phyloP scores from a whole-genome alignment of 1,284 basidiomycete genomes.

The Rhodotorula sp. region DNA sequence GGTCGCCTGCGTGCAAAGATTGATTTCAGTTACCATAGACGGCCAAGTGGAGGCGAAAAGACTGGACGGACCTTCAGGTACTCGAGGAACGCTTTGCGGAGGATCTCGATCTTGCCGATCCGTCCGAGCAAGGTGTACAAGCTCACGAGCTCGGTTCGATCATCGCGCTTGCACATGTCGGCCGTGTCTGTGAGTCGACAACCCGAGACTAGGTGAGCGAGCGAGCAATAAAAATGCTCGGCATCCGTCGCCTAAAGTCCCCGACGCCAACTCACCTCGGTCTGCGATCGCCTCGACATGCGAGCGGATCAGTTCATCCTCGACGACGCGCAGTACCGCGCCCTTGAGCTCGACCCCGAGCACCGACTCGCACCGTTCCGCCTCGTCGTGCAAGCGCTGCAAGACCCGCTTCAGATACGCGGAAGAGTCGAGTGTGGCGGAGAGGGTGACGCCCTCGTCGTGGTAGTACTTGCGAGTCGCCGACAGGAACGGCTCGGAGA shows the following conservation, averaged over 20 bases:
- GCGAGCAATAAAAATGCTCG: too few species aligned
- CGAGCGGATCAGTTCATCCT: conserved; percentile 37
- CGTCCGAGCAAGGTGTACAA: conserved; percentile 67
- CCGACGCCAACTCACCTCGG: conserved; percentile 23
- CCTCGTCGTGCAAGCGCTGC: conserved; percentile 59
- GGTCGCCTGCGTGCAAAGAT: conserved; percentile 50
- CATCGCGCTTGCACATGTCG: conserved; percentile 19
- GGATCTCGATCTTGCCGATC: conserved; percentile 59
- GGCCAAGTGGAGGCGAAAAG: conserved; percentile 35
- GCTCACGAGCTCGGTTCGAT: conserved; percentile 54
- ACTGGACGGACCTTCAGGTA: conserved; percentile 52
- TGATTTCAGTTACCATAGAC: too few species aligned
- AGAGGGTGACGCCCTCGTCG: conserved; percentile 9
- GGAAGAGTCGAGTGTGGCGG: conserved; percentile 25
- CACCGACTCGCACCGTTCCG: conserved; percentile 57
- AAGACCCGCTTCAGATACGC: conserved; percentile 60
- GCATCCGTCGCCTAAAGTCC: not conserved
- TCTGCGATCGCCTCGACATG: conserved; percentile 40
- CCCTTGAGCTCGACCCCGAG: conserved; percentile 47
- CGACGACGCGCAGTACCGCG: conserved; percentile 24
- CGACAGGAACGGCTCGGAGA: conserved; percentile 39
- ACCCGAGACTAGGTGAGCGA: not conserved
- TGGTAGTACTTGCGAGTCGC: conserved; percentile 25
- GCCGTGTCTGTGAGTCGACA: conserved; percentile 12
- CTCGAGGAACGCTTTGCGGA: conserved; percentile 64